Evolutionary conservation across 2,329 filamentous ascomycete species (phyloP).

Genomic region (Neonectria ditissima): DNA sequence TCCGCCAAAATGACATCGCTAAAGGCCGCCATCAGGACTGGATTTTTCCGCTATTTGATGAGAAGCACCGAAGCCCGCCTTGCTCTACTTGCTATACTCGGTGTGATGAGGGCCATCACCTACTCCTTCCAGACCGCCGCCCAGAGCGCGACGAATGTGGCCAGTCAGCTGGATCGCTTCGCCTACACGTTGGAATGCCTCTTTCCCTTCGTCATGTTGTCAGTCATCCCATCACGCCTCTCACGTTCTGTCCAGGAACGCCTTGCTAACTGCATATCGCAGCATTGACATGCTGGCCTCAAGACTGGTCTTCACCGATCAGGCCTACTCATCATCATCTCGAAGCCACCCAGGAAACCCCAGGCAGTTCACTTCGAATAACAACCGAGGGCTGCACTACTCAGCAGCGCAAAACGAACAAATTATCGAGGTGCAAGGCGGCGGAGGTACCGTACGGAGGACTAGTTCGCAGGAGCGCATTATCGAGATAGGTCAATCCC

Average conservation of each 20-base stretch:
- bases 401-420: slow-evolving; percentile 39
- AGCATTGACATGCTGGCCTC: slow-evolving; percentile 53
- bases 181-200: slow-evolving; percentile 56
- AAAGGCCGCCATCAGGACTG: slow-evolving; percentile 46
- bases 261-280: fast-evolving
- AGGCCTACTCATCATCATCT: slow-evolving; percentile 40
- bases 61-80: slow-evolving; percentile 55
- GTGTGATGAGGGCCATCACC: slow-evolving; percentile 54
- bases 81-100: slow-evolving; percentile 53
- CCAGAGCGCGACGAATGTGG: slow-evolving; percentile 51
- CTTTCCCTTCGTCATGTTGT: slow-evolving; percentile 57
- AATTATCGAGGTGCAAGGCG: slow-evolving; percentile 39
- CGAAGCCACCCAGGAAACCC: slow-evolving; percentile 21
- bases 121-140: slow-evolving; percentile 54
- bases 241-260: no score
- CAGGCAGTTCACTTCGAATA: slow-evolving; percentile 27
- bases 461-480: slow-evolving; percentile 41
- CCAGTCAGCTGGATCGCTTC: slow-evolving; percentile 56
- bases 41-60: slow-evolving; percentile 55
- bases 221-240: slow-evolving; percentile 24
- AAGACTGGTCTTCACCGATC: slow-evolving; percentile 46
- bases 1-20: slow-evolving; percentile 46
- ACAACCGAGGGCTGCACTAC: slow-evolving; percentile 31
- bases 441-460: slow-evolving; percentile 19
- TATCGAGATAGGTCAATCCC: slow-evolving; percentile 33